A percentile compares a stretch with the other conserved stretches of the same genome.
Evolutionary conservation across 139 green algal genomes (phyloP).

Genomic region (Astrephomene gubernaculifera): DNA sequence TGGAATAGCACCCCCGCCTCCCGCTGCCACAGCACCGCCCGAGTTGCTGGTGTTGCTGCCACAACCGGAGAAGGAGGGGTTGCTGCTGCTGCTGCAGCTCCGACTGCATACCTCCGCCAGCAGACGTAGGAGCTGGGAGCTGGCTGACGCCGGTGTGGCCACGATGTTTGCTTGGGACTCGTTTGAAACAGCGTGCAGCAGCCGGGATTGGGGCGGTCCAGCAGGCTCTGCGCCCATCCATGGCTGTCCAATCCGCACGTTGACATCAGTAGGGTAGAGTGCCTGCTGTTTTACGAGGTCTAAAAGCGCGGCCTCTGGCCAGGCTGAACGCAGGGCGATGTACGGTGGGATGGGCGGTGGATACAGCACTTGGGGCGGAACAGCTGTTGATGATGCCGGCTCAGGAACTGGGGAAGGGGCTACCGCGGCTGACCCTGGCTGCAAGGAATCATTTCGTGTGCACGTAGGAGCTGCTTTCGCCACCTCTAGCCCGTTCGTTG

Average conservation of each 20-base stretch:
- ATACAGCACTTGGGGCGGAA: slow-evolving; percentile 2
- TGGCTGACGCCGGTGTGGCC: background rate
- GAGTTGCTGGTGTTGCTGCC: background rate
- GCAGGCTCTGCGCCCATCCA: background rate
- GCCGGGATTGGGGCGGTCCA: background rate
- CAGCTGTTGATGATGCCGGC: background rate
- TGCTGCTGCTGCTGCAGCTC: background rate
- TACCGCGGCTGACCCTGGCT: background rate
- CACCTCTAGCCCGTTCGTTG: background rate
- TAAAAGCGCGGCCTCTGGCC: slow-evolving; percentile 14
- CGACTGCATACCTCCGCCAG: slow-evolving; percentile 21
- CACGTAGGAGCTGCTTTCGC: background rate
- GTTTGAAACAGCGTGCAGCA: slow-evolving; percentile 19
- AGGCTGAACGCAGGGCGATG: slow-evolving; percentile 13
- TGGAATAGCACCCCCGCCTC: no score
- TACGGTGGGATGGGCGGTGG: slow-evolving; percentile 21
- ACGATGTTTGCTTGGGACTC: background rate
- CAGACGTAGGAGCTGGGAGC: slow-evolving; percentile 31
- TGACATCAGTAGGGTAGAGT: slow-evolving; percentile 22
- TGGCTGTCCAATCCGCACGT: background rate
- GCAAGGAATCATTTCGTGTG: background rate
- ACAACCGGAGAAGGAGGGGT: no score
- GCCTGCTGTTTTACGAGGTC: slow-evolving; percentile 40
- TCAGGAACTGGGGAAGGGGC: slow-evolving; percentile 16
- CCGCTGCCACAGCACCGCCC: no score